Evolutionary conservation across 192 early-diverging fungal genomes (phyloP).

Genomic region (Backusella parvicylindrica): DNA sequence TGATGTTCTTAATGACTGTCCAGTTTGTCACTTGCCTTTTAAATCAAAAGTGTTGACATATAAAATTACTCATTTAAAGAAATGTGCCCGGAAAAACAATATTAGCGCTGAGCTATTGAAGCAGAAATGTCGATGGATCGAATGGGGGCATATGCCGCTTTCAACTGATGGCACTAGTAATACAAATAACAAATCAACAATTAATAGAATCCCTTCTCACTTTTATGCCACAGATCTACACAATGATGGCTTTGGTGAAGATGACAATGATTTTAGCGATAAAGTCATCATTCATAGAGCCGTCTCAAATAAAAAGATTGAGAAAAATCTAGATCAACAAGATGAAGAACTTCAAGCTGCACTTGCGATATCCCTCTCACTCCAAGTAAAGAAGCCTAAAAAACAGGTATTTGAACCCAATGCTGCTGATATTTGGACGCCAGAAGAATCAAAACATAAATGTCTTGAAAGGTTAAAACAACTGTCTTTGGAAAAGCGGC

Average conservation of each 20-base stretch:
- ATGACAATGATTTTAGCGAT: neutral
- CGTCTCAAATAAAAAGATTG: neutral
- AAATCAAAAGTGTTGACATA: neutral
- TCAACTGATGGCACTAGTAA: neutral
- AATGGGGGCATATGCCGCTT: neutral
- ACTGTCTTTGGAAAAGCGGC: neutral
- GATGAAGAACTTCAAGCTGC: neutral
- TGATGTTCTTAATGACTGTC: neutral
- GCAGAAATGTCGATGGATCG: conserved; percentile 3
- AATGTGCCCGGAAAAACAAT: neutral
- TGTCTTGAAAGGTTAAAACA: neutral
- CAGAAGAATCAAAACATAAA: neutral
- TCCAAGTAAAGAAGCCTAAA: neutral
- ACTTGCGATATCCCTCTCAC: neutral
- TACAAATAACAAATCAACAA: neutral
- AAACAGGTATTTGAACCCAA: neutral
- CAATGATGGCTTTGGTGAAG: neutral
- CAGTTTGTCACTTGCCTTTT: neutral
- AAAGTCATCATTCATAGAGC: neutral
- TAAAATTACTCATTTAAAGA: neutral
- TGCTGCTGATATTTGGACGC: neutral
- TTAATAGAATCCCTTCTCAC: neutral
- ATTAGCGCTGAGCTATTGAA: neutral
- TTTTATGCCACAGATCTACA: neutral
- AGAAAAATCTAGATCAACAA: neutral